Conservation (phyloP, 2,329 filamentous ascomycete genomes). For the Cryoendolithus antarcticus region DNA sequence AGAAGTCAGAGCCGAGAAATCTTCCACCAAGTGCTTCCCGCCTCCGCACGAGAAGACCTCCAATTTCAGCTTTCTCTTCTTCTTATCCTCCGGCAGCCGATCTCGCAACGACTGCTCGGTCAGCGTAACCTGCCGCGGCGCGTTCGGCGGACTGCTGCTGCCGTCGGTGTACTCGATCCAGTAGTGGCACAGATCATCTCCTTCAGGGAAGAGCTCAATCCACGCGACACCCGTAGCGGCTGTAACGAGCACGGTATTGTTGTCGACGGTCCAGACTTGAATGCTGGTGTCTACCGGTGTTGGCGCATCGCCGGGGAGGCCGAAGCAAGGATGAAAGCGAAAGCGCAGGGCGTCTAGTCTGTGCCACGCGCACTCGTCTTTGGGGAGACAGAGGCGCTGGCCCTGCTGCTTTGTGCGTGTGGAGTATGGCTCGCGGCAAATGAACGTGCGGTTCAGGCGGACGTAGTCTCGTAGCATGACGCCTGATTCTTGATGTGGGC, state of each 20-base stretch:
- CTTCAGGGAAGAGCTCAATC: slow-evolving; percentile 68
- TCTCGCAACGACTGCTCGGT: slow-evolving; percentile 63
- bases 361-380: slow-evolving; percentile 87
- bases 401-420: slow-evolving; percentile 78
- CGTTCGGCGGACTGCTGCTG: slow-evolving; percentile 29
- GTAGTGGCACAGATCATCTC: slow-evolving; percentile 65
- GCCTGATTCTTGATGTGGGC: slow-evolving; percentile 78
- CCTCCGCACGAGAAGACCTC: slow-evolving; percentile 66
- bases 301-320: slow-evolving; percentile 61
- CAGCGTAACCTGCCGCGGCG: slow-evolving; percentile 61
- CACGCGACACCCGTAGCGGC: slow-evolving; percentile 74
- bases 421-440: slow-evolving; percentile 69
- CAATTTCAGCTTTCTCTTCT: slow-evolving; percentile 56
- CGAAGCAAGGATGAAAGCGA: slow-evolving; percentile 80
- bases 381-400: slow-evolving; percentile 54
- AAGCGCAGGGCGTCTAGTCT: slow-evolving; percentile 80
- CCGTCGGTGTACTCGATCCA: slow-evolving; percentile 70
- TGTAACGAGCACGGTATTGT: slow-evolving; percentile 61
- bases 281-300: slow-evolving; percentile 57
- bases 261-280: slow-evolving; percentile 76
- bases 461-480: slow-evolving; percentile 87
- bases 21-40: slow-evolving; percentile 62
- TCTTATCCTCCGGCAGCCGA: slow-evolving; percentile 58
- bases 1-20: slow-evolving; percentile 56
- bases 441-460: slow-evolving; percentile 70